Evolutionary conservation across 192 early-diverging fungal species (phyloP).

Genomic region (Coemansia sp.): DNA sequence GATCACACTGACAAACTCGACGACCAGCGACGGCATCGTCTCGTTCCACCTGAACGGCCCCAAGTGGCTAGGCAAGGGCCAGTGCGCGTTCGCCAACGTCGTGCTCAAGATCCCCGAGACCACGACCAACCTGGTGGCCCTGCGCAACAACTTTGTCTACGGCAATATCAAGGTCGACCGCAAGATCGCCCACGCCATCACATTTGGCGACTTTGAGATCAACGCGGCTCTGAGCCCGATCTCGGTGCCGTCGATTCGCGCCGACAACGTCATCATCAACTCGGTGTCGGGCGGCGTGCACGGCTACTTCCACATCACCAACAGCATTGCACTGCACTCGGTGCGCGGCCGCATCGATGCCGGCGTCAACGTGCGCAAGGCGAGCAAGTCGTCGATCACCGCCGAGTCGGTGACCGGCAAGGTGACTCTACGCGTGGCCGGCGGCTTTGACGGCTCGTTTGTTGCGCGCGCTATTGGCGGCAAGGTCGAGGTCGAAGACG

Average conservation of each 20-base stretch:
- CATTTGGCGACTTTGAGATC: constrained; percentile 42
- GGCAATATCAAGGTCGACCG: constrained; percentile 41
- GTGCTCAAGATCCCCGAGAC: constrained; percentile 31
- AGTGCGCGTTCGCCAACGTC: constrained; percentile 43
- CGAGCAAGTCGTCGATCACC: constrained; percentile 25
- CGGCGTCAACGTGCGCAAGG: constrained; percentile 39
- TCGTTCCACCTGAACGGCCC: constrained; percentile 38
- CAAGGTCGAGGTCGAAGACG: constrained; percentile 38
- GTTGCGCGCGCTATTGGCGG: constrained; percentile 28
- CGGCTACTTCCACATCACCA: constrained; percentile 26
- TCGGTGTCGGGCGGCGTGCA: constrained; percentile 35
- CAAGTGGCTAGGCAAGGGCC: constrained; percentile 30
- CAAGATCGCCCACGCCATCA: constrained; percentile 20
- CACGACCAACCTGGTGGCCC: constrained; percentile 11
- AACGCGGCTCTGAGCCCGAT: constrained; percentile 31
- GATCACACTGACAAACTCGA: constrained; percentile 23
- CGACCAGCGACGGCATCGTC: constrained; percentile 29
- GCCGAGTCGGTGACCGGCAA: constrained; percentile 36
- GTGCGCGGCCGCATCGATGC: constrained; percentile 37
- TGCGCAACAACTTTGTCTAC: constrained; percentile 36
- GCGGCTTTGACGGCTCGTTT: constrained; percentile 44
- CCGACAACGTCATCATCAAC: constrained; percentile 25
- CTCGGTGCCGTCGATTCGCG: constrained; percentile 27
- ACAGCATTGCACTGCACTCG: constrained; percentile 23
- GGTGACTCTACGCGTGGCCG: constrained; percentile 30